Evolutionary conservation across 1,284 basidiomycete species (phyloP), one percentile per base, ranked within the genome.

Genomic region (Schizophyllum amplum): DNA sequence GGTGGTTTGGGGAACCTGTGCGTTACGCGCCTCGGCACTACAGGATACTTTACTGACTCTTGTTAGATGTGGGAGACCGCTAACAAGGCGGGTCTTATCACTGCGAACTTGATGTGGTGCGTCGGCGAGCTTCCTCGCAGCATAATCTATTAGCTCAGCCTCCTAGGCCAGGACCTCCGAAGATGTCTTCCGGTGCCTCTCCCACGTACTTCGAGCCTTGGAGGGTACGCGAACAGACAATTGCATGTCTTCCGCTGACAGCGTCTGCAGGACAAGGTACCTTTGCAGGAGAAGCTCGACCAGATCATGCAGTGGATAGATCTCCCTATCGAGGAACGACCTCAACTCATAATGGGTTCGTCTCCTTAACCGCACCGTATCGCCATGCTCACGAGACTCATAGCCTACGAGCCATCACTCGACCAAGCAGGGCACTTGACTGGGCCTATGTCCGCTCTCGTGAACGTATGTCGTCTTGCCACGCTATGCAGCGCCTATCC

Each of bases 1-100:
- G 93, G 91, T 95, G 93, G 93, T 71, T 79, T 33, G 93, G 93
- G 52, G 91, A 94, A 67, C 92, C 93, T 26, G 90, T 92, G 63
- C 63, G 86, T 70, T 17, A 24, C 24, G 50, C 47, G 54, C 25
- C 46, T 1, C 5, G 21, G 55, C 21, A 55, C 46, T 55, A 20
- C 54, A n/a, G n/a, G n/a, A n/a, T n/a, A n/a, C 24, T 49, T 51
- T 25, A 53, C 42, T 46, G 17, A 17, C 21, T 21, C 47, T 26
- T 49, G 55, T 11, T 57, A 92, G 90, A 86, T 94, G 77, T 96
- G 93, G 93, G 90, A 92, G 64, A 93, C 92, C 0, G 89, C 86
- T 1, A 79, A 78, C 59, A 84, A 83, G 60, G 83, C 84, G 4
- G 86, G 87, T 0, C 68, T 92, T n/a, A 76, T 82, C 33, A 87